A percentile compares a stretch with the other conserved stretches of the same genome.
Conservation (phyloP, 2,329 filamentous ascomycete species). For the Paecilomyces niveus region DNA sequence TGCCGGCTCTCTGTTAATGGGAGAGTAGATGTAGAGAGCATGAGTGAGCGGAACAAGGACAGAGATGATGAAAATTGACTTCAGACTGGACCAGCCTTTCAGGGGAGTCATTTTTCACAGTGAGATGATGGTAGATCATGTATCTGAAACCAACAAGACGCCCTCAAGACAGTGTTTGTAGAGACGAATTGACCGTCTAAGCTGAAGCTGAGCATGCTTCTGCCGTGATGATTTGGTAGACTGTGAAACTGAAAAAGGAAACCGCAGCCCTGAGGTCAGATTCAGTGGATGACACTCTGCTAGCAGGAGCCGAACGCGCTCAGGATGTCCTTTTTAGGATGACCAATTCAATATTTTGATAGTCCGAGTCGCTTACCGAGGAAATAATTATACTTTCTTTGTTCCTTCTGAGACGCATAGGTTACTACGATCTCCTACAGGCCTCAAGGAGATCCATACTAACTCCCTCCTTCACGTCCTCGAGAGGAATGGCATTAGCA, state of each 20-base stretch:
- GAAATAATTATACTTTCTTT: background rate
- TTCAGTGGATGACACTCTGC: background rate
- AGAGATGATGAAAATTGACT: constrained; percentile 2
- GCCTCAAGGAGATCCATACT: background rate
- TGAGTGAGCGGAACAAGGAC: constrained; percentile 3
- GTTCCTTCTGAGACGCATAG: background rate
- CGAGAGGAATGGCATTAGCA: background rate
- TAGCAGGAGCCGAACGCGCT: background rate
- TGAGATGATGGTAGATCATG: background rate
- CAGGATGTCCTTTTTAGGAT: background rate
- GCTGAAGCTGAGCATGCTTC: background rate
- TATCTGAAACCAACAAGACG: background rate
- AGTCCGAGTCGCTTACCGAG: background rate
- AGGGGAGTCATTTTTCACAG: background rate
- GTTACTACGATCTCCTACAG: background rate
- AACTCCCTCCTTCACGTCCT: background rate
- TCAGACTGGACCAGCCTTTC: constrained; percentile 2
- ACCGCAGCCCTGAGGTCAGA: background rate
- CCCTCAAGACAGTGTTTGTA: background rate
- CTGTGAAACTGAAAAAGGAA: constrained; percentile 2
- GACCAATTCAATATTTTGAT: background rate
- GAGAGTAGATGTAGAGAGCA: background rate
- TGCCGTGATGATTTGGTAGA: background rate
- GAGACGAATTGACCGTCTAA: background rate
- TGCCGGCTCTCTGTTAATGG: background rate